Evolutionary conservation across 116 monocot species (phyloP).

Genomic region (Trichopus zeylanicus): DNA sequence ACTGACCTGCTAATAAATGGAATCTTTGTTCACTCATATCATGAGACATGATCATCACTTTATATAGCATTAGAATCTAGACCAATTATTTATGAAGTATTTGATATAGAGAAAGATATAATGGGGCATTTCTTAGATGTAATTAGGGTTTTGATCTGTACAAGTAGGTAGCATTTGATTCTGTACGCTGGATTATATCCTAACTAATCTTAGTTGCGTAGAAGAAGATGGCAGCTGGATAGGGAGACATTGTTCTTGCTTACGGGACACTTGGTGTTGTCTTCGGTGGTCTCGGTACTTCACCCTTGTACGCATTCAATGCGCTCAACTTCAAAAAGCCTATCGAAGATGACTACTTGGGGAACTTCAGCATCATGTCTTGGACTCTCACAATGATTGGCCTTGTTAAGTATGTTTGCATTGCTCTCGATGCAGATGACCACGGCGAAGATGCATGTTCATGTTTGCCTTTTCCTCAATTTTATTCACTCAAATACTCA

Average conservation of each 20-base stretch:
- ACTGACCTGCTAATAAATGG: too few relatives aligned
- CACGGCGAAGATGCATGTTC: slow-evolving; percentile 59
- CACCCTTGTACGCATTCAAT: slow-evolving; percentile 73
- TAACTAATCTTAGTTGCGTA: too few relatives aligned
- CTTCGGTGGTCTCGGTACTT: slow-evolving; percentile 69
- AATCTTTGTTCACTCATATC: too few relatives aligned
- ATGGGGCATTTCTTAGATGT: too few relatives aligned
- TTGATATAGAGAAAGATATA: too few relatives aligned
- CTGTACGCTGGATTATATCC: too few relatives aligned
- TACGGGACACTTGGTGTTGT: slow-evolving; percentile 70
- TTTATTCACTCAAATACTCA: not conserved
- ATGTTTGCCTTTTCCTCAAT: not conserved
- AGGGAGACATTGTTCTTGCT: slow-evolving; percentile 43
- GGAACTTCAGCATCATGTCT: slow-evolving; percentile 65
- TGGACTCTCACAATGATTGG: slow-evolving; percentile 78
- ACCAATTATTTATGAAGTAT: too few relatives aligned
- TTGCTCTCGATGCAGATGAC: slow-evolving; percentile 70
- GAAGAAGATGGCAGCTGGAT: slow-evolving; percentile 9
- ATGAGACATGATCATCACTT: too few relatives aligned
- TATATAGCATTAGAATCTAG: too few relatives aligned
- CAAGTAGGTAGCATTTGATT: too few relatives aligned
- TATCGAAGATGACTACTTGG: slow-evolving; percentile 54
- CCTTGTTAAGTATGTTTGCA: slow-evolving; percentile 66
- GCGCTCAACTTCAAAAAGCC: slow-evolving; percentile 64
- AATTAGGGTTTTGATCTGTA: too few relatives aligned